A percentile compares a stretch with the other conserved stretches of the same genome.
phyloP scores from a whole-genome alignment of 768 basidiomycete species.

The Mycena maculata region DNA sequence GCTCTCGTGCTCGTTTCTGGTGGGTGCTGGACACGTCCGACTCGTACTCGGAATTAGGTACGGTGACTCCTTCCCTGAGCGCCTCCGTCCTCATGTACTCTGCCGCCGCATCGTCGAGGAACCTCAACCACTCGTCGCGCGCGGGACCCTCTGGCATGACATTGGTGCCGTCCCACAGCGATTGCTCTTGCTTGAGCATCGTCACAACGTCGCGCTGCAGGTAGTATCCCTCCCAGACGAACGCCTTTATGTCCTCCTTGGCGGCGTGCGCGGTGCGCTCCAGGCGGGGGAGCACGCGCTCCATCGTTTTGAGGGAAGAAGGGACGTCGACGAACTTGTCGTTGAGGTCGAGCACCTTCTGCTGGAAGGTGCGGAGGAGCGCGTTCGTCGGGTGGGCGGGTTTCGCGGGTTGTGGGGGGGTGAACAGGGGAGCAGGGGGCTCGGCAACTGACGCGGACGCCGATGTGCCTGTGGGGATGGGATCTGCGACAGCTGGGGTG shows the following conservation, averaged over 20 bases:
- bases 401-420: too few species aligned
- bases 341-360: neutral
- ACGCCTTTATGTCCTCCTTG: neutral
- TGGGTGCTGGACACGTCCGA: neutral
- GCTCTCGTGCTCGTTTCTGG: constrained; percentile 1
- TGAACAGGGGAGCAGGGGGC: neutral
- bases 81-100: neutral
- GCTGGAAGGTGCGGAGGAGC: neutral
- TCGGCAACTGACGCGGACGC: neutral
- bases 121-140: neutral
- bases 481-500: neutral
- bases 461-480: neutral
- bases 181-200: neutral
- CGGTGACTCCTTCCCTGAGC: neutral
- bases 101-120: constrained; percentile 2
- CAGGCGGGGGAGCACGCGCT: neutral
- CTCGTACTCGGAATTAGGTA: neutral
- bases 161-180: constrained; percentile 17
- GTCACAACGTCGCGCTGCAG: constrained; percentile 3
- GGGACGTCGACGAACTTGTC: neutral
- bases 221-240: constrained; percentile 19
- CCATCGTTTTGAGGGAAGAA: neutral
- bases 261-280: neutral
- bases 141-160: constrained; percentile 4
- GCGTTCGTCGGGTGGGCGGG: neutral